Evolutionary conservation across 2,329 filamentous ascomycete species (phyloP).

Genomic region (Geosmithia flava): DNA sequence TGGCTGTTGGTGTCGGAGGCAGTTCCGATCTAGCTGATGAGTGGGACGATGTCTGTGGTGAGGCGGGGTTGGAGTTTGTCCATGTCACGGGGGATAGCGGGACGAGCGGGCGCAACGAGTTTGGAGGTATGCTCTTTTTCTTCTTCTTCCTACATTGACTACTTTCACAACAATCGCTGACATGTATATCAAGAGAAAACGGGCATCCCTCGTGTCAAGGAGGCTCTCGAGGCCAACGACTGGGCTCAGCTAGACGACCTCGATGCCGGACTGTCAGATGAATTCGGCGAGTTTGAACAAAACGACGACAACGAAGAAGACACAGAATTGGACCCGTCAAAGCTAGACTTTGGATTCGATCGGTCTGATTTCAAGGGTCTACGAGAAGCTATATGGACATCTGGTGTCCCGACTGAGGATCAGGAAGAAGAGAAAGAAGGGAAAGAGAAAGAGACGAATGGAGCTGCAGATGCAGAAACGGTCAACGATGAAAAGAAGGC

Average conservation of each 20-base stretch:
- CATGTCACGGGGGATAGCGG: constrained; percentile 26
- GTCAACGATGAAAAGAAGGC: background rate
- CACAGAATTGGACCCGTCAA: constrained; percentile 29
- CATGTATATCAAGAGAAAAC: constrained; percentile 32
- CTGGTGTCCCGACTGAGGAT: constrained; percentile 3
- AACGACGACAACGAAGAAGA: constrained; percentile 16
- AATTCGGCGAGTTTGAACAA: constrained; percentile 18
- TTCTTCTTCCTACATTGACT: background rate
- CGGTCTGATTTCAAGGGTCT: constrained; percentile 38
- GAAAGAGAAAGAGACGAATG: background rate
- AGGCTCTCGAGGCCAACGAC: constrained; percentile 54
- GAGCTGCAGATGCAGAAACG: too few species aligned
- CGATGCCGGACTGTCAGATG: constrained; percentile 5
- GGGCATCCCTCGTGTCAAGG: constrained; percentile 43
- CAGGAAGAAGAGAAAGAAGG: constrained; percentile 2
- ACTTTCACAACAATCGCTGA: constrained; percentile 6
- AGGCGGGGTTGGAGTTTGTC: constrained; percentile 50
- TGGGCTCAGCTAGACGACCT: constrained; percentile 32
- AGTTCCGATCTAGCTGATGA: constrained; percentile 32
- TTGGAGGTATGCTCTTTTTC: constrained; percentile 32
- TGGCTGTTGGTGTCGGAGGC: constrained; percentile 44
- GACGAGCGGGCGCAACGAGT: constrained; percentile 37
- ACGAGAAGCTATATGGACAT: constrained; percentile 36
- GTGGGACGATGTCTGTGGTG: constrained; percentile 49
- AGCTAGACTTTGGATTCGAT: constrained; percentile 39